A percentile compares a stretch with the other conserved stretches of the same genome.
phyloP scores from a whole-genome alignment of 371 early-diverging fungal species.

The Lichtheimia ornata region DNA sequence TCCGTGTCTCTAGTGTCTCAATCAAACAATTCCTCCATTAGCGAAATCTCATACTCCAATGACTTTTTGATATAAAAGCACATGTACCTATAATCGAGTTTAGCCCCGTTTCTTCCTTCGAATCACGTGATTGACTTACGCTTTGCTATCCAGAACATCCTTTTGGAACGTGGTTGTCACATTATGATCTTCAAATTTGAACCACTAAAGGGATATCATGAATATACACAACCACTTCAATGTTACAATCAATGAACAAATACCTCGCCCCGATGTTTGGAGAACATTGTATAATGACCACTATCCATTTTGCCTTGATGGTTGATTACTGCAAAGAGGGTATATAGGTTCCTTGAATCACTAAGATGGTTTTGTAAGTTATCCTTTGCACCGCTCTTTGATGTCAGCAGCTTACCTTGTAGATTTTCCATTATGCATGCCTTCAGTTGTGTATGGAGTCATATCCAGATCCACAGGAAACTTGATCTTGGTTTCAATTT shows the following conservation, averaged over 20 bases:
- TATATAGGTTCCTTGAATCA: conserved; percentile 68
- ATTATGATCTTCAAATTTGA: conserved; percentile 85
- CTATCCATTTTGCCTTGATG: conserved; percentile 91
- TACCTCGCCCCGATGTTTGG: conserved; percentile 77
- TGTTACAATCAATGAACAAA: neutral
- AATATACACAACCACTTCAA: neutral
- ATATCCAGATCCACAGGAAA: conserved; percentile 91
- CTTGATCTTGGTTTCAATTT: conserved; percentile 85
- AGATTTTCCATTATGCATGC: conserved; percentile 12
- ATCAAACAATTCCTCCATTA: conserved; percentile 15
- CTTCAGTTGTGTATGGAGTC: conserved; percentile 81
- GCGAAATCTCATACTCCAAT: conserved; percentile 54
- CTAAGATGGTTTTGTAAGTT: neutral
- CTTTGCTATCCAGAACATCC: conserved; percentile 78
- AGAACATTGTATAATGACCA: conserved; percentile 92
- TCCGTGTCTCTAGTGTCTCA: neutral
- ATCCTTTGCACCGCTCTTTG: too few relatives aligned
- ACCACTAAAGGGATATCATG: conserved; percentile 68
- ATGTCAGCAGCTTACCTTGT: too few relatives aligned
- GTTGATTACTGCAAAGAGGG: conserved; percentile 88
- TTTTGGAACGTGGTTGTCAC: conserved; percentile 72
- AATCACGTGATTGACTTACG: conserved; percentile 48
- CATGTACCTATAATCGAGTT: conserved; percentile 69
- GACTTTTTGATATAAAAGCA: conserved; percentile 81
- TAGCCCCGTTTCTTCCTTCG: conserved; percentile 1